Conservation (phyloP, 78 protist species). For the Tieghemostelium lacteum region DNA sequence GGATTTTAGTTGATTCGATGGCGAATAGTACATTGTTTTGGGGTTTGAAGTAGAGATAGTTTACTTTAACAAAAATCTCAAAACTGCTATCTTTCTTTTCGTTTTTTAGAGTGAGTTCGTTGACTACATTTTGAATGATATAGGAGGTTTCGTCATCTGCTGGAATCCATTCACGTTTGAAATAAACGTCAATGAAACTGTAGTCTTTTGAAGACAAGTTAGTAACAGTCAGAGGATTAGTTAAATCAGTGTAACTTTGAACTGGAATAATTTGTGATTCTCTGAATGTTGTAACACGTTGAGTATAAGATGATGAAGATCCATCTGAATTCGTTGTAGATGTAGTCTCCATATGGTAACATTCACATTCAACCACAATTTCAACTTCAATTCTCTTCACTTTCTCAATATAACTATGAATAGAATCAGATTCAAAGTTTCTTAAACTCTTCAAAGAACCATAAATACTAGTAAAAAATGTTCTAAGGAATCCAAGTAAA, state of each 20-base stretch:
- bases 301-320: not conserved
- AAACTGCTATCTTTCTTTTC: not conserved
- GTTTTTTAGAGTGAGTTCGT: not conserved
- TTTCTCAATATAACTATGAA: not conserved
- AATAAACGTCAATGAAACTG: not conserved
- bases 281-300: not conserved
- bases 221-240: not conserved
- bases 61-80: not conserved
- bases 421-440: too few species aligned
- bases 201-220: not conserved
- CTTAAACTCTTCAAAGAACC: not conserved
- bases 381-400: not conserved
- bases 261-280: not conserved
- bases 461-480: not conserved
- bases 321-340: constrained; percentile 9
- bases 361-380: not conserved
- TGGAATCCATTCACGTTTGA: not conserved
- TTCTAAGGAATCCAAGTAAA: not conserved
- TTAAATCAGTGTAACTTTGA: not conserved
- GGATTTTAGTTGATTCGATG: not conserved
- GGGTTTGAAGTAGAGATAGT: not conserved
- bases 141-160: not conserved
- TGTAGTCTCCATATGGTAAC: not conserved
- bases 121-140: not conserved
- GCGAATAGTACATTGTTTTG: not conserved